Base-by-base conservation (phyloP, 805 yeast genomes). In the Wickerhamiella azymoides region DNA sequence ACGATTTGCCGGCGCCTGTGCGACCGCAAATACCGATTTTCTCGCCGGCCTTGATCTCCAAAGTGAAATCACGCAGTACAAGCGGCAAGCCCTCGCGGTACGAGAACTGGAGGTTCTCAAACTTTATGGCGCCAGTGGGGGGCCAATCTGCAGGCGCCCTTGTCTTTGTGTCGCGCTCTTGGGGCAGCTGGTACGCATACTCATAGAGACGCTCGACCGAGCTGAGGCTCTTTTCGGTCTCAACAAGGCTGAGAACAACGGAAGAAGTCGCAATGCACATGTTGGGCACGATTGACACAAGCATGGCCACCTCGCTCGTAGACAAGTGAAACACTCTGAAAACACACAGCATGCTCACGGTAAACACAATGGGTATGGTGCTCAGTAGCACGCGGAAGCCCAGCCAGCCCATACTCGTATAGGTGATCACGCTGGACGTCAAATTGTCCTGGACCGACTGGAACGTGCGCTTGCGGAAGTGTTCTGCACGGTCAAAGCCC, bases 1-100 rank as follows among this genome's bases (percentile, higher is more conserved):
- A 75, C 10, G 84, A 76, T 59, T 83, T 83, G 42, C 94, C 94
- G 4, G 94, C 93, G 54, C 94, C 94, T 0, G 94, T 84, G 59
- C 94, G 72, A 39, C 94, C 94, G 67, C 92, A 82, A 47, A 84
- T 79, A 41, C 94, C 94, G 53, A 84, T 72, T 56, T 80, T 83
- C 59, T 84, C 85, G 17, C 71, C 66, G 0, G 79, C 71, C 10
- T 66, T 58, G 40, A 81, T 66, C 5, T 62, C 60, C 37, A 80
- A 64, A 32, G 61, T 60, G 45, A 82, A 63, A 49, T 76, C 64
- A 50, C 77, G 74, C 57, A 83, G 65, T 2, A 80, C 89, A 26
- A 69, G 60, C 3, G 89, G 89, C 37, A 82, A 67, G 2, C 69
- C 74, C 9, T 72, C 73, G 55, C 88, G 71, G 60, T 83, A 83